Evolutionary conservation across 1,284 basidiomycete species (phyloP).

Genomic region (Ganoderma lingzhi): DNA sequence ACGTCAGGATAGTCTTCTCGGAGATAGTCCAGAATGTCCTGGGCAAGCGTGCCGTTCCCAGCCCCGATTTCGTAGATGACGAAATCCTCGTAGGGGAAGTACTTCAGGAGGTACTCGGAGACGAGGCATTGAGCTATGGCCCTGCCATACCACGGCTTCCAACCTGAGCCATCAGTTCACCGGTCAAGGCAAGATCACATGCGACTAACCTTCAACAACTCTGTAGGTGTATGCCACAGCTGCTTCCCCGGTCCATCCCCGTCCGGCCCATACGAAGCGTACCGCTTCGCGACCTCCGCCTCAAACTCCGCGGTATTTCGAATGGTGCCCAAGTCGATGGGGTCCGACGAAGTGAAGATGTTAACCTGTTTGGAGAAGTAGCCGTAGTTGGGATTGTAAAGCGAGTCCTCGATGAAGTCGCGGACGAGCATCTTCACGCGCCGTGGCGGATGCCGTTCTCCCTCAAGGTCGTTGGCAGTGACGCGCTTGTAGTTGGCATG

Average conservation of each 20-base stretch:
- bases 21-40: conserved; percentile 88
- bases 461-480: conserved; percentile 77
- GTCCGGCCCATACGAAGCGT: conserved; percentile 73
- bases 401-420: conserved; percentile 96
- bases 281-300: conserved; percentile 79
- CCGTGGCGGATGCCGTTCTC: conserved; percentile 71
- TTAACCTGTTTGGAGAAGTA: conserved; percentile 95
- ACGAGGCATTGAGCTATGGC: conserved; percentile 91
- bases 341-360: conserved; percentile 80
- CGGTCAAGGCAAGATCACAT: conserved; percentile 7
- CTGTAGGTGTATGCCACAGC: conserved; percentile 99
- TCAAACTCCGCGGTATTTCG: conserved; percentile 83
- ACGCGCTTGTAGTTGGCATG: conserved; percentile 70
- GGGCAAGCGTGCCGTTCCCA: conserved; percentile 94
- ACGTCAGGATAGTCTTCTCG: conserved; percentile 86
- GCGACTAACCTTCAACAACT: conserved; percentile 89
- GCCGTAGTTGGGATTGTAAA: conserved; percentile 98
- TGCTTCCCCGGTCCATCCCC: conserved; percentile 85
- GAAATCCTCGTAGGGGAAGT: conserved; percentile 96
- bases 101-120: conserved; percentile 91
- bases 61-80: conserved; percentile 98
- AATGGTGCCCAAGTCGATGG: conserved; percentile 78
- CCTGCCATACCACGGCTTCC: conserved; percentile 89
- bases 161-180: conserved; percentile 44
- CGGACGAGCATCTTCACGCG: conserved; percentile 93